Conservation (phyloP, 1,284 basidiomycete genomes). For the Rhodofomes roseus region DNA sequence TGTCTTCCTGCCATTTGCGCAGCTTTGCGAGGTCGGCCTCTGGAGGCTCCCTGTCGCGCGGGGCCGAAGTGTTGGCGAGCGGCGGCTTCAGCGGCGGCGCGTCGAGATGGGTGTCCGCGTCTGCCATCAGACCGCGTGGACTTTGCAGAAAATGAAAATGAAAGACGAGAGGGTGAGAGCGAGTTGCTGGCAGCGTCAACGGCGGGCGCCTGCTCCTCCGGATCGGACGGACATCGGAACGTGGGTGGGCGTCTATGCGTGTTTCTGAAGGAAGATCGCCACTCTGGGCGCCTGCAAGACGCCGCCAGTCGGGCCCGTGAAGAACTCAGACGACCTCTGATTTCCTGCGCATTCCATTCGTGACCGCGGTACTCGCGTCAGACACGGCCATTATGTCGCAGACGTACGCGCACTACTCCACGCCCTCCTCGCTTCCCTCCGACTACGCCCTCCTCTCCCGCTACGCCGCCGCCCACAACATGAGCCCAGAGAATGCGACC, state of each 20-base stretch:
- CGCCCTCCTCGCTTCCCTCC: slow-evolving; percentile 55
- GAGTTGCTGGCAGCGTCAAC: neutral
- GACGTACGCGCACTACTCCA: slow-evolving; percentile 45
- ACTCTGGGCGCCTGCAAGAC: neutral
- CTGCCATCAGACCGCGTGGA: slow-evolving; percentile 14
- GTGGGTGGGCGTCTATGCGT: neutral
- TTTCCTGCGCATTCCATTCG: neutral
- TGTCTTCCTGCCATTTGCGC: slow-evolving; percentile 65
- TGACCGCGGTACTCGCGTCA: neutral
- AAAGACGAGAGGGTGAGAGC: neutral
- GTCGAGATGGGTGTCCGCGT: slow-evolving; percentile 18
- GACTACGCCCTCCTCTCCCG: slow-evolving; percentile 60
- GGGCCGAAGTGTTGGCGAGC: slow-evolving; percentile 48
- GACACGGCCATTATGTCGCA: slow-evolving; percentile 31
- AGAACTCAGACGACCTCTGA: neutral
- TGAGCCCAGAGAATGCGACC: slow-evolving; percentile 1
- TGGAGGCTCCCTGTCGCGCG: slow-evolving; percentile 52
- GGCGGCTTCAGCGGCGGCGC: slow-evolving; percentile 42
- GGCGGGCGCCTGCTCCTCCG: neutral
- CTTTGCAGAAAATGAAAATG: neutral
- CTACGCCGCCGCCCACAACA: slow-evolving; percentile 34
- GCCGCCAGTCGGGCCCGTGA: neutral
- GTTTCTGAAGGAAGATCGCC: neutral
- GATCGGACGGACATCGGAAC: neutral
- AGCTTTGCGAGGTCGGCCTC: slow-evolving; percentile 47